phyloP scores from a whole-genome alignment of 257 asterid species.

The Solanum virginianum region DNA sequence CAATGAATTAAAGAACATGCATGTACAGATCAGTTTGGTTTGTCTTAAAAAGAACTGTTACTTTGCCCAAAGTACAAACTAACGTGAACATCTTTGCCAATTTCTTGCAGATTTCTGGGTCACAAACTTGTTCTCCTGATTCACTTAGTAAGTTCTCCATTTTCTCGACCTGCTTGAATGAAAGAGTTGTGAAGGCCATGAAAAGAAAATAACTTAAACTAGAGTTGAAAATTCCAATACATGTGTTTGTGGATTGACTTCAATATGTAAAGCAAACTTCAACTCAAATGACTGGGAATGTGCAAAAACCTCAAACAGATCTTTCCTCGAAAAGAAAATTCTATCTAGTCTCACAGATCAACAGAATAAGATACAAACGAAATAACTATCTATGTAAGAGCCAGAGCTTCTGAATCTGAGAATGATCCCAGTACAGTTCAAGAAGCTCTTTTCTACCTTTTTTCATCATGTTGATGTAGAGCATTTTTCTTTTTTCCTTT shows the following conservation, averaged over 20 bases:
- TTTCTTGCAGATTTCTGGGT: slow-evolving; percentile 47
- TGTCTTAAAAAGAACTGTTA: not conserved
- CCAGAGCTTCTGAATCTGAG: not conserved
- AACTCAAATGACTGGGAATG: not conserved
- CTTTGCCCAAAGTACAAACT: slow-evolving; percentile 3
- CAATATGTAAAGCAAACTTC: not conserved
- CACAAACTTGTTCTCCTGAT: slow-evolving; percentile 22
- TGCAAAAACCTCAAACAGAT: not conserved
- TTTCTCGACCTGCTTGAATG: slow-evolving; percentile 32
- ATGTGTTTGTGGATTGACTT: not conserved
- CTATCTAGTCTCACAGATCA: not conserved
- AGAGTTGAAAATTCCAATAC: not conserved
- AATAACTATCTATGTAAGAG: not conserved
- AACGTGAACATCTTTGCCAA: slow-evolving; percentile 56
- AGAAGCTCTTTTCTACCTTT: not conserved
- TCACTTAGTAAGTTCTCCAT: slow-evolving; percentile 42
- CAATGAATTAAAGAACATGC: not conserved
- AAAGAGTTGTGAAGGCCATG: not conserved
- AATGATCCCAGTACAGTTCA: not conserved
- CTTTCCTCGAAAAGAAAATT: not conserved
- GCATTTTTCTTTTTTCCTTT: not conserved
- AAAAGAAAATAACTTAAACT: not conserved
- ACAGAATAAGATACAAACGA: not conserved
- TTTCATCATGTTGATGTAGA: not conserved
- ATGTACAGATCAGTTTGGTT: not conserved